Conservation (phyloP, 208 protist genomes). For the Vickermania ingenoplastis region DNA sequence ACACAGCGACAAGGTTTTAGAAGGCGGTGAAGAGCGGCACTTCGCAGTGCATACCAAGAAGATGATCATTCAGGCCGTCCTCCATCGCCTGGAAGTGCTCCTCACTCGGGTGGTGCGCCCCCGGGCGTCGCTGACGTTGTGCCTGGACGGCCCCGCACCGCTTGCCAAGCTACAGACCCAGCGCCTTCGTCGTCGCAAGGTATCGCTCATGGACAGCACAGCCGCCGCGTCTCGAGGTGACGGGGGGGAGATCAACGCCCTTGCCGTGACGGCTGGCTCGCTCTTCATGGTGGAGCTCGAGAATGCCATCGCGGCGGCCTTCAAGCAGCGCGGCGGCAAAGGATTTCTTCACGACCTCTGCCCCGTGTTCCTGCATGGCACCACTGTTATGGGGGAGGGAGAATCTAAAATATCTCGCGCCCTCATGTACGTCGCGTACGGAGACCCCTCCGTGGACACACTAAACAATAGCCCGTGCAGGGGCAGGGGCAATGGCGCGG, state of each 20-base stretch:
- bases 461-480: not conserved
- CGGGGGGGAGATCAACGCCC: constrained; percentile 31
- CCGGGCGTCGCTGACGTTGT: constrained; percentile 53
- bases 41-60: constrained; percentile 20
- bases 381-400: constrained; percentile 69
- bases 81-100: constrained; percentile 55
- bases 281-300: constrained; percentile 82
- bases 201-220: constrained; percentile 34
- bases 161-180: constrained; percentile 79
- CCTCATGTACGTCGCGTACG: constrained; percentile 51
- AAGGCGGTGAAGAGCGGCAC: no score
- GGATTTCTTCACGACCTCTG: constrained; percentile 48
- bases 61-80: constrained; percentile 65
- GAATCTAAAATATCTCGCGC: constrained; percentile 77
- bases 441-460: not conserved
- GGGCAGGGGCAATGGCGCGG: not conserved
- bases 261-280: constrained; percentile 70
- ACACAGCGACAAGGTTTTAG: constrained; percentile 8
- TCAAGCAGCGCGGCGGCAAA: constrained; percentile 42
- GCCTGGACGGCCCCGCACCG: constrained; percentile 74
- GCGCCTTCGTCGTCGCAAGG: constrained; percentile 61
- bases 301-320: constrained; percentile 69
- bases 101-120: constrained; percentile 58
- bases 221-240: constrained; percentile 12
- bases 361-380: constrained; percentile 69